Percentiles rank a stretch among this genome's conserved stretches.
Conservation (phyloP, 2,329 filamentous ascomycete genomes). For the Beauveria rudraprayagi region DNA sequence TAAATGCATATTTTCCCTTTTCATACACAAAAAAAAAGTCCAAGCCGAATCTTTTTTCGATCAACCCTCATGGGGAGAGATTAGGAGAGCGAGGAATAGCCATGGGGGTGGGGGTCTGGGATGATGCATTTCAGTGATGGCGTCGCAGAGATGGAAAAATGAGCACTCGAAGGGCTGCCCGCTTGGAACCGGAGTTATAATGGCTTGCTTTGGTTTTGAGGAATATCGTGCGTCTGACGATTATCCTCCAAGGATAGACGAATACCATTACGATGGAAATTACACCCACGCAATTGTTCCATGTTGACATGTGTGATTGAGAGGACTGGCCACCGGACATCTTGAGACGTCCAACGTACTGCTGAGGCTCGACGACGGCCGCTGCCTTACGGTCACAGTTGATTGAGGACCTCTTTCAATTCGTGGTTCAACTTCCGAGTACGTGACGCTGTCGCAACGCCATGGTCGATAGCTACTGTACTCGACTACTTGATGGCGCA, state of each 20-base stretch:
- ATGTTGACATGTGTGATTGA: background rate
- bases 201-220: constrained; percentile 36
- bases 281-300: background rate
- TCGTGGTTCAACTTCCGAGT: background rate
- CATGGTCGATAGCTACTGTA: too few species aligned
- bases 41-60: constrained; percentile 10
- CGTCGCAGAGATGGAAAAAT: constrained; percentile 22
- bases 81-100: constrained; percentile 8
- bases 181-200: constrained; percentile 38
- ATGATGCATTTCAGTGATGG: constrained; percentile 16
- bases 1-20: constrained; percentile 21
- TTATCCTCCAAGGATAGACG: constrained; percentile 35
- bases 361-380: background rate
- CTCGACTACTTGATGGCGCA: too few species aligned
- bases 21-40: constrained; percentile 8
- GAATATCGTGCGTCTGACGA: constrained; percentile 34
- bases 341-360: background rate
- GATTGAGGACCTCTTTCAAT: background rate
- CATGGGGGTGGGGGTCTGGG: constrained; percentile 3
- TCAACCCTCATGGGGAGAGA: constrained; percentile 5
- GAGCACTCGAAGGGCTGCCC: constrained; percentile 31
- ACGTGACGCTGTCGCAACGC: background rate
- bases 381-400: background rate
- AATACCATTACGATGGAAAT: constrained; percentile 28
- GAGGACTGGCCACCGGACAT: background rate